Evolutionary conservation across 2,329 filamentous ascomycete genomes (phyloP).

Genomic region (Alternaria hordeiaustralica): DNA sequence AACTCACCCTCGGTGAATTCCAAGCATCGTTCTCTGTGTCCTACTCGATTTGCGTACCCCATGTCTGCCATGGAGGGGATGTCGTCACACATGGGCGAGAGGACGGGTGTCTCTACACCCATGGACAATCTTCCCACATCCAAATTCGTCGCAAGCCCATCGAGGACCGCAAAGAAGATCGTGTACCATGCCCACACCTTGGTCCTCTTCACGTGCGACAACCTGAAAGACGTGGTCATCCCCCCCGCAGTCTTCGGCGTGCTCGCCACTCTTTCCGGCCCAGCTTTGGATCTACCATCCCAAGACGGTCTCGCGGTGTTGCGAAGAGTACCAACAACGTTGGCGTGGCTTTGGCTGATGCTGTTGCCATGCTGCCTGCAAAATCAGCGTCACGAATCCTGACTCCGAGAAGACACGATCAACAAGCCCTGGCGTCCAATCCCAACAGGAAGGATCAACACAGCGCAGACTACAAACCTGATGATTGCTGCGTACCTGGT

Average conservation of each 20-base stretch:
- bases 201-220: constrained; percentile 11
- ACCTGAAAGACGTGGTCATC: constrained; percentile 16
- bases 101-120: neutral
- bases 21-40: neutral
- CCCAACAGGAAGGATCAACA: constrained; percentile 30
- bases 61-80: neutral
- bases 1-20: too few species aligned
- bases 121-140: neutral
- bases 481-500: constrained; percentile 2
- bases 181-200: constrained; percentile 7
- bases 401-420: constrained; percentile 47
- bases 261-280: constrained; percentile 15
- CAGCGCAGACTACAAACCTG: constrained; percentile 20
- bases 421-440: constrained; percentile 53
- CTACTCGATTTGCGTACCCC: neutral
- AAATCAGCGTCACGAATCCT: constrained; percentile 46
- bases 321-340: neutral
- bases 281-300: constrained; percentile 9
- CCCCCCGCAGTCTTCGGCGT: constrained; percentile 17
- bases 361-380: constrained; percentile 49
- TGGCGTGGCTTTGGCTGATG: constrained; percentile 44
- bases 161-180: neutral
- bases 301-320: constrained; percentile 8
- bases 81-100: neutral
- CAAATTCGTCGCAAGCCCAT: neutral